Percentiles rank a stretch among this genome's conserved stretches.
phyloP scores from a whole-genome alignment of 106 monocot species.

The Platanthera guangdongensis region DNA sequence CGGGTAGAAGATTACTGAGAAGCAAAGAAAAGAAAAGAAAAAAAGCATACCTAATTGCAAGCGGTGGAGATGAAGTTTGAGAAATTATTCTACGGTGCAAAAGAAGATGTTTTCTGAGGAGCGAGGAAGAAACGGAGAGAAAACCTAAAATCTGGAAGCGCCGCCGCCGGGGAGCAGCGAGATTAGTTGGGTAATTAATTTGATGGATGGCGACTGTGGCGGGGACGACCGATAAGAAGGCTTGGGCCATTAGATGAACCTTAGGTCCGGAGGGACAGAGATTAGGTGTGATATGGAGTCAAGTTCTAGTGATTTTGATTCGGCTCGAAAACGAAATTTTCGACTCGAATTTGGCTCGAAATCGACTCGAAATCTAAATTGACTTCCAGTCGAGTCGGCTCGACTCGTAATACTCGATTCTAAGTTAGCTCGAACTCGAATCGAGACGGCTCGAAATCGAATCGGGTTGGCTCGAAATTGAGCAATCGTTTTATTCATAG shows the following conservation, averaged over 20 bases:
- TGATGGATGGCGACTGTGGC: not conserved
- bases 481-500: too few relatives aligned
- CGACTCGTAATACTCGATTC: too few relatives aligned
- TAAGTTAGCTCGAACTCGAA: too few relatives aligned
- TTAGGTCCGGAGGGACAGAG: not conserved
- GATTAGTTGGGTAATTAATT: not conserved
- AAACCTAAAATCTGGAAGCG: not conserved
- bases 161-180: not conserved
- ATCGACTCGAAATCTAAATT: too few relatives aligned
- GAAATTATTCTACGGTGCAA: not conserved
- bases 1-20: not conserved
- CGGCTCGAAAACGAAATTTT: too few relatives aligned
- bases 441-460: too few relatives aligned
- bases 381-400: too few relatives aligned
- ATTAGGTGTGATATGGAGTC: too few relatives aligned
- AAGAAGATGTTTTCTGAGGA: not conserved
- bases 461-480: too few relatives aligned
- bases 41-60: not conserved
- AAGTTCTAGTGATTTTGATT: too few relatives aligned
- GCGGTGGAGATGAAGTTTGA: not conserved
- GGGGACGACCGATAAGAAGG: not conserved
- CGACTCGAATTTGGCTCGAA: too few relatives aligned
- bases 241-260: not conserved
- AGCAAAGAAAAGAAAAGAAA: not conserved
- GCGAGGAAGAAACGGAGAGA: not conserved